Percentiles rank a stretch among this genome's conserved stretches.
phyloP scores from a whole-genome alignment of 306 rosid species.

The Styphnolobium japonicum region DNA sequence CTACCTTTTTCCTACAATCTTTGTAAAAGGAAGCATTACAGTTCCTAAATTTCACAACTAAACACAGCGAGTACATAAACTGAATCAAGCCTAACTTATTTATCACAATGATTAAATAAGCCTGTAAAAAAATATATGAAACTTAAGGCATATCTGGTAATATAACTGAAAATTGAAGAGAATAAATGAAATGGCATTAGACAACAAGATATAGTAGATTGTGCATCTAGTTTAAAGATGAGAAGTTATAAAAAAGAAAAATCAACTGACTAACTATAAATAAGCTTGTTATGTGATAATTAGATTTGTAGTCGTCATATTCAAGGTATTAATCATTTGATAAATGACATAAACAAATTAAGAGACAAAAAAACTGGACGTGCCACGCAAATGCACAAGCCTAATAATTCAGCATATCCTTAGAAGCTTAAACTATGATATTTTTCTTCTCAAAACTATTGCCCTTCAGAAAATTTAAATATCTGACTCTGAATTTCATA shows the following conservation, averaged over 20 bases:
- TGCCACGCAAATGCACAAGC: neutral
- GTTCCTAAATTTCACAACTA: neutral
- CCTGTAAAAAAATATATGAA: neutral
- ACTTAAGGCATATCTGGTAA: neutral
- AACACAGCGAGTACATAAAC: neutral
- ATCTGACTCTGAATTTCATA: neutral
- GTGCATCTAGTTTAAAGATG: neutral
- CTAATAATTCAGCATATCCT: neutral
- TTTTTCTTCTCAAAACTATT: neutral
- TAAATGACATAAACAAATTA: conserved; percentile 9
- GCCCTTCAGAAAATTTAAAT: neutral
- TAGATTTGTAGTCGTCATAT: neutral
- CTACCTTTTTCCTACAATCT: neutral
- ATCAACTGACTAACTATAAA: neutral
- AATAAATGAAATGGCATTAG: neutral
- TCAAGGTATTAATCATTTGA: neutral
- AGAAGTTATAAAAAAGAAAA: neutral
- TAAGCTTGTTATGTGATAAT: neutral
- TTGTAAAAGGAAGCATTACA: neutral
- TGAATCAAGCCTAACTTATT: neutral
- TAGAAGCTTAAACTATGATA: conserved; percentile 5
- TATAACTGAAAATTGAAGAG: conserved; percentile 2
- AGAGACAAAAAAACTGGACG: neutral
- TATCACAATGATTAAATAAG: neutral
- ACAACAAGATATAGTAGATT: neutral